phyloP scores from a whole-genome alignment of 1,284 basidiomycete genomes.

The Ceratobasidium sp. region DNA sequence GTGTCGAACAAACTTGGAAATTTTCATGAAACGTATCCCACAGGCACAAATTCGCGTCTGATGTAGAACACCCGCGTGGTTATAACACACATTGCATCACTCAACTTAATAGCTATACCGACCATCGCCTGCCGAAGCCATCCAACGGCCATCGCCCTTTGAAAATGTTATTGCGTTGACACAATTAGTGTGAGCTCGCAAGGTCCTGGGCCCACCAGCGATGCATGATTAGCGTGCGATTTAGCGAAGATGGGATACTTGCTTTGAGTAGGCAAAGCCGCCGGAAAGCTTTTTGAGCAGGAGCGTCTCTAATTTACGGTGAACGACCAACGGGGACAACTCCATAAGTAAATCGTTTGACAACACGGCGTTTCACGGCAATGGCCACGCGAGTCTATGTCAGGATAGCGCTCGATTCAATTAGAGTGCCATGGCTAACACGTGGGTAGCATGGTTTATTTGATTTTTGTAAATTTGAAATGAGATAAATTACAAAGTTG shows the following conservation, averaged over 20 bases:
- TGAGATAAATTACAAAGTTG: conserved; percentile 15
- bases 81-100: conserved; percentile 32
- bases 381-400: conserved; percentile 23
- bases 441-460: too few relatives aligned
- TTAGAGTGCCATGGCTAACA: conserved; percentile 6
- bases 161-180: conserved; percentile 39
- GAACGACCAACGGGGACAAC: conserved; percentile 6
- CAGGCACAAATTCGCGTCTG: conserved; percentile 37
- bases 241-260: background rate
- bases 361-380: conserved; percentile 12
- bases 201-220: conserved; percentile 5
- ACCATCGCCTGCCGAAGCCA: conserved; percentile 39
- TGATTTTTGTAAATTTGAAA: conserved; percentile 5
- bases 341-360: conserved; percentile 16
- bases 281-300: conserved; percentile 23
- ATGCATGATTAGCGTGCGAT: background rate
- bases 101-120: background rate
- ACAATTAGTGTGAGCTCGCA: conserved; percentile 21
- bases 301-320: conserved; percentile 27
- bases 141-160: conserved; percentile 30
- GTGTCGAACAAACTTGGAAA: conserved; percentile 2
- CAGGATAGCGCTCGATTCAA: conserved; percentile 17
- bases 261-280: conserved; percentile 31
- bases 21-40: conserved; percentile 38
- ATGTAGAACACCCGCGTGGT: conserved; percentile 20